Percentiles rank a stretch among this genome's conserved stretches.
phyloP scores from a whole-genome alignment of 2,329 filamentous ascomycete species.

The Chrysoporthe austroafricana region DNA sequence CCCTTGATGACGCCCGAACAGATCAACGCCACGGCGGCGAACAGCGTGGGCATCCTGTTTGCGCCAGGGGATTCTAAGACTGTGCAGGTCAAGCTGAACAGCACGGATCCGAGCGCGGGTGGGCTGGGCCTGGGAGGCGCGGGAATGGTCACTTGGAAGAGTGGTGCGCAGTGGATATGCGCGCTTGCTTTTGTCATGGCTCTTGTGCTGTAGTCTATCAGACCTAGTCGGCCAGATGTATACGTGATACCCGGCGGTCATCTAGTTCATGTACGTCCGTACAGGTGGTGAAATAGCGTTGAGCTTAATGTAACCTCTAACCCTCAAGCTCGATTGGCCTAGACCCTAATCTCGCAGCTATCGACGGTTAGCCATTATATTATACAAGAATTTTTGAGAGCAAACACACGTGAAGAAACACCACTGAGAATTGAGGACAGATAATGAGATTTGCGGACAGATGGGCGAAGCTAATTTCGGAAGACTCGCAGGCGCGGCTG shows the following conservation, averaged over 20 bases:
- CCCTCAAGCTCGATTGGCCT: background rate
- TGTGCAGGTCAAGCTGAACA: conserved; percentile 41
- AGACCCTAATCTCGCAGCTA: background rate
- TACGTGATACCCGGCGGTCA: background rate
- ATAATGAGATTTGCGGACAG: background rate
- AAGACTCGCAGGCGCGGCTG: conserved; percentile 17
- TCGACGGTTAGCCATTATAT: too few relatives aligned
- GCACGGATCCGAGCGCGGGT: conserved; percentile 23
- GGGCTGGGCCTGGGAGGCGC: conserved; percentile 38
- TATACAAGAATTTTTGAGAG: too few relatives aligned
- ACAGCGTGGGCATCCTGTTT: conserved; percentile 52
- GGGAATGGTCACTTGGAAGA: conserved; percentile 39
- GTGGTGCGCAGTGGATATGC: conserved; percentile 40
- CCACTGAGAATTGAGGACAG: background rate
- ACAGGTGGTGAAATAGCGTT: background rate
- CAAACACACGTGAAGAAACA: too few relatives aligned
- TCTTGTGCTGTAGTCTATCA: conserved; percentile 35
- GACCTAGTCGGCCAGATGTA: background rate
- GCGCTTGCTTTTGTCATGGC: conserved; percentile 38
- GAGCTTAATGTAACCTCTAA: background rate
- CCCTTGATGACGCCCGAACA: conserved; percentile 51
- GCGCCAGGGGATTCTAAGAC: conserved; percentile 55
- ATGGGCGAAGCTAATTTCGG: background rate
- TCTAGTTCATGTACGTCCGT: background rate
- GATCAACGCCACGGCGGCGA: conserved; percentile 47